A percentile compares a stretch with the other conserved stretches of the same genome.
phyloP scores from a whole-genome alignment of 2,329 filamentous ascomycete species.

The Davidsoniella virescens region DNA sequence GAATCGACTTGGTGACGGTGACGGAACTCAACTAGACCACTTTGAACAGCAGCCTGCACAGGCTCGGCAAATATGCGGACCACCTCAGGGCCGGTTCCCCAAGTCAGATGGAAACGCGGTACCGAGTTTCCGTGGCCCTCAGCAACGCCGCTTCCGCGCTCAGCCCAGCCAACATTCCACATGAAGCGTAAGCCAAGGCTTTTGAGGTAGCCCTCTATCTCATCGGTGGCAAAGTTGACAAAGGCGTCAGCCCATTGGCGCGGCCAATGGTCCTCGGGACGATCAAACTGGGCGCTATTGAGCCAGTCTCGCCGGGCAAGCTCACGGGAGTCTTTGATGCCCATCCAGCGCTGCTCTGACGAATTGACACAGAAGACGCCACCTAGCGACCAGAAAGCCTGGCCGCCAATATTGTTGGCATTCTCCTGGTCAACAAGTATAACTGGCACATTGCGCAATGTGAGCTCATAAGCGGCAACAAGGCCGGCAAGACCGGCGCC shows the following conservation, averaged over 20 bases:
- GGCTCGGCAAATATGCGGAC: slow-evolving; percentile 42
- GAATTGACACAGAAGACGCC: slow-evolving; percentile 45
- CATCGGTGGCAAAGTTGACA: slow-evolving; percentile 43
- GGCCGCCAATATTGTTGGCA: slow-evolving; percentile 38
- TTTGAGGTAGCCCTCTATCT: slow-evolving; percentile 42
- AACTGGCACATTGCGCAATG: slow-evolving; percentile 30
- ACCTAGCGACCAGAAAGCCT: slow-evolving; percentile 49
- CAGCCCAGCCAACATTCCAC: slow-evolving; percentile 42
- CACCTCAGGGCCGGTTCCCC: slow-evolving; percentile 45
- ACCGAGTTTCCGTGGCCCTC: slow-evolving; percentile 46
- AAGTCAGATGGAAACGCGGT: slow-evolving; percentile 45
- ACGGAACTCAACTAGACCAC: slow-evolving; percentile 36
- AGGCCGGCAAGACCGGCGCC: slow-evolving; percentile 43
- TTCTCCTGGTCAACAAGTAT: slow-evolving; percentile 44
- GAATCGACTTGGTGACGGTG: slow-evolving; percentile 42
- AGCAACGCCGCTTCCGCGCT: slow-evolving; percentile 38
- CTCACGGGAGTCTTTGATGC: slow-evolving; percentile 40
- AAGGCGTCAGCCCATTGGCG: slow-evolving; percentile 46
- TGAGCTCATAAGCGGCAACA: slow-evolving; percentile 41
- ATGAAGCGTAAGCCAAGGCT: slow-evolving; percentile 35
- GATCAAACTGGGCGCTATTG: slow-evolving; percentile 40
- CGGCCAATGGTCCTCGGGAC: slow-evolving; percentile 39
- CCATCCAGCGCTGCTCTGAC: slow-evolving; percentile 37
- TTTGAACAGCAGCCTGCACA: slow-evolving; percentile 33
- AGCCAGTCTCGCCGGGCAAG: slow-evolving; percentile 45